Percentiles rank a stretch among this genome's conserved stretches.
These are phyloP conservation scores for Ophiostoma sp. DNA, from an alignment of 2,329 filamentous ascomycete species.

Conservation along the genomic window DNA sequence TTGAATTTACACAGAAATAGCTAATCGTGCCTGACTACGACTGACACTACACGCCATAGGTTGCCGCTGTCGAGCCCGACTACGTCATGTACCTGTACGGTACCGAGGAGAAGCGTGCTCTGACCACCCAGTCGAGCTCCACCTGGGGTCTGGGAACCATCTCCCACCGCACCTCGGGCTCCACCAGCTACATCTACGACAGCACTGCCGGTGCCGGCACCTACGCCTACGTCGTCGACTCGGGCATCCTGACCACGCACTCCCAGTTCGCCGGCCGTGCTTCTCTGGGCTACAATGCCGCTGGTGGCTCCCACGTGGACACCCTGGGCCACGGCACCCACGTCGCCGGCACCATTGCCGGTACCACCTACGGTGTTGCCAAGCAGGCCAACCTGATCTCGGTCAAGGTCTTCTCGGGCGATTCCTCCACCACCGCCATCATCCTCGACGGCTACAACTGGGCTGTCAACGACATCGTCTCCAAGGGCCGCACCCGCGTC, in stretches of 20 bases:
- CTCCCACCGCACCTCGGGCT: conserved; percentile 88
- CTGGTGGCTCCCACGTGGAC: conserved; percentile 77
- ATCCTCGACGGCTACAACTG: conserved; percentile 98
- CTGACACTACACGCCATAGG: neutral
- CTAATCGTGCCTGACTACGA: neutral
- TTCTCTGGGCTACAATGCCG: conserved; percentile 96
- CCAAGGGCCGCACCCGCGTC: conserved; percentile 87
- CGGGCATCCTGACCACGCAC: conserved; percentile 87
- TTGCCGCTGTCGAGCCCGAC: conserved; percentile 21
- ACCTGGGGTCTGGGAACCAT: conserved; percentile 95
- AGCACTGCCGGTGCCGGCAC: conserved; percentile 90
- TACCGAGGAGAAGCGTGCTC: conserved; percentile 58
- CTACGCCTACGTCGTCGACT: conserved; percentile 98
- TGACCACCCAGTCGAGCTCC: conserved; percentile 66
- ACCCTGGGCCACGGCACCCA: conserved; percentile 98
- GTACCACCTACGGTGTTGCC: conserved; percentile 98
- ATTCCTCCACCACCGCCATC: conserved; percentile 96
- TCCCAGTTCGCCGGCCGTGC: conserved; percentile 96
- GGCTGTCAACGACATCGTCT: conserved; percentile 69
- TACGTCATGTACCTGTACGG: conserved; percentile 95
- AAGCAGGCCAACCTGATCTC: conserved; percentile 97
- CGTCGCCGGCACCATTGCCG: conserved; percentile 95
- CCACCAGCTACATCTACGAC: conserved; percentile 97
- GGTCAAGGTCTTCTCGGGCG: conserved; percentile 98
- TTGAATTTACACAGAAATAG: neutral